Evolutionary conservation across 2,329 filamentous ascomycete species (phyloP).

Genomic region (Acrocalymma vagum): DNA sequence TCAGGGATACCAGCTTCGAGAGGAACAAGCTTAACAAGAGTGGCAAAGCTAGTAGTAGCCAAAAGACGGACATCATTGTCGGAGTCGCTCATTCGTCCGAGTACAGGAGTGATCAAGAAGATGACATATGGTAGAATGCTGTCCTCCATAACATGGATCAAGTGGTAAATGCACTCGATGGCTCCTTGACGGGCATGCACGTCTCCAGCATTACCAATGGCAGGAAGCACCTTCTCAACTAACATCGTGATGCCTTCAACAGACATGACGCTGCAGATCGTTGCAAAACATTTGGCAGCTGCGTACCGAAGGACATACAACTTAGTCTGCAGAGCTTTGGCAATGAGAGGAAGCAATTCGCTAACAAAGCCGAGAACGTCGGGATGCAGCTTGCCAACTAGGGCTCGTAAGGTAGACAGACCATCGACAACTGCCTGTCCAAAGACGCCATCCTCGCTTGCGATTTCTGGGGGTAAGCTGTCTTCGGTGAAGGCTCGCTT

Average conservation of each 20-base stretch:
- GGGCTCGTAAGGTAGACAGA: constrained; percentile 88
- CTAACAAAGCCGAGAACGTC: constrained; percentile 83
- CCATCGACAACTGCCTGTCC: constrained; percentile 95
- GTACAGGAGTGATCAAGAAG: constrained; percentile 95
- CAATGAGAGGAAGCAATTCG: constrained; percentile 82
- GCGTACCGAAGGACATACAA: constrained; percentile 95
- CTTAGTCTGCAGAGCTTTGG: constrained; percentile 85
- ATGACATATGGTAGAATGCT: constrained; percentile 96
- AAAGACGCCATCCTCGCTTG: constrained; percentile 75
- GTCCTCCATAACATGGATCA: constrained; percentile 98
- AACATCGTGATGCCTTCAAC: constrained; percentile 95
- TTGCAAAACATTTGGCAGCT: constrained; percentile 96
- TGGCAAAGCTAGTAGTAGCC: constrained; percentile 96
- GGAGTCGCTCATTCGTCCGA: constrained; percentile 98
- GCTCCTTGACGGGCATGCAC: constrained; percentile 90
- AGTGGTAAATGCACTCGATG: constrained; percentile 93
- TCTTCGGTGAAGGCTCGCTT: constrained; percentile 75
- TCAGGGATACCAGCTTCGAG: constrained; percentile 97
- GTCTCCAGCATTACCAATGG: constrained; percentile 89
- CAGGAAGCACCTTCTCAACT: constrained; percentile 90
- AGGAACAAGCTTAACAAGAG: constrained; percentile 94
- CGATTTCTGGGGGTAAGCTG: constrained; percentile 74
- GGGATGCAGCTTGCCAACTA: constrained; percentile 86
- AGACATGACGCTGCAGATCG: constrained; percentile 94
- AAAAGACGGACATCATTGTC: constrained; percentile 95